A percentile compares a stretch with the other conserved stretches of the same genome.
These are phyloP conservation scores for Coffea canephora DNA, from an alignment of 257 asterid species.

Conservation along the genomic window DNA sequence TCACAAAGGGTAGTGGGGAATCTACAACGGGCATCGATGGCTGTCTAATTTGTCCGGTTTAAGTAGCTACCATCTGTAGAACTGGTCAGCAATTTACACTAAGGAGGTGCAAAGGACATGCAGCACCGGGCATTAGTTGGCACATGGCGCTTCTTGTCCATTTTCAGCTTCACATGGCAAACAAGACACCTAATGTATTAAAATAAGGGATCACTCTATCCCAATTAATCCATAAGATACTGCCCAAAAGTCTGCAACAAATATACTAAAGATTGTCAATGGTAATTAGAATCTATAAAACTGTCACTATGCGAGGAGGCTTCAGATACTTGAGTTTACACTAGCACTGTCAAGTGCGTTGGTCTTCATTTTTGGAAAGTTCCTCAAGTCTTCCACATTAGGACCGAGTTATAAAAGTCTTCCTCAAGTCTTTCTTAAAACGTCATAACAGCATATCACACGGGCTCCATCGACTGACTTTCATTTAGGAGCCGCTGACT, in stretches of 20 bases:
- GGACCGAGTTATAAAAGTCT: too few species aligned
- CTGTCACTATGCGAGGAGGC: too few species aligned
- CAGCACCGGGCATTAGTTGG: conserved; percentile 23
- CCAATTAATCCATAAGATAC: too few species aligned
- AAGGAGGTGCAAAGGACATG: conserved; percentile 27
- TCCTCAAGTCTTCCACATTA: too few species aligned
- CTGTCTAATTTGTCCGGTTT: conserved; percentile 14
- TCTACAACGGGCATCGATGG: not conserved
- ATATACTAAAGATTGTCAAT: too few species aligned
- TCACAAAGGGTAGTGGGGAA: not conserved
- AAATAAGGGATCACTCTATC: not conserved
- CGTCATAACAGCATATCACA: too few species aligned
- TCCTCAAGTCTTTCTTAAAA: too few species aligned
- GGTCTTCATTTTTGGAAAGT: not conserved
- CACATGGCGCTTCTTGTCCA: conserved; percentile 16
- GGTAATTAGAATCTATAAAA: too few species aligned
- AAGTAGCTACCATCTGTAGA: not conserved
- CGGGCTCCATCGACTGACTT: too few species aligned
- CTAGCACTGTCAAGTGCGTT: too few species aligned
- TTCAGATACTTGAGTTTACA: too few species aligned
- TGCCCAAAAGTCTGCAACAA: not conserved
- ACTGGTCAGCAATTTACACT: not conserved
- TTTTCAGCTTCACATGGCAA: conserved; percentile 13
- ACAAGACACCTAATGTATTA: conserved; percentile 16
- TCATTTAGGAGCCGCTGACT: too few species aligned